Conservation (phyloP, 306 rosid genomes). For the Chamaecrista fasciculata region DNA sequence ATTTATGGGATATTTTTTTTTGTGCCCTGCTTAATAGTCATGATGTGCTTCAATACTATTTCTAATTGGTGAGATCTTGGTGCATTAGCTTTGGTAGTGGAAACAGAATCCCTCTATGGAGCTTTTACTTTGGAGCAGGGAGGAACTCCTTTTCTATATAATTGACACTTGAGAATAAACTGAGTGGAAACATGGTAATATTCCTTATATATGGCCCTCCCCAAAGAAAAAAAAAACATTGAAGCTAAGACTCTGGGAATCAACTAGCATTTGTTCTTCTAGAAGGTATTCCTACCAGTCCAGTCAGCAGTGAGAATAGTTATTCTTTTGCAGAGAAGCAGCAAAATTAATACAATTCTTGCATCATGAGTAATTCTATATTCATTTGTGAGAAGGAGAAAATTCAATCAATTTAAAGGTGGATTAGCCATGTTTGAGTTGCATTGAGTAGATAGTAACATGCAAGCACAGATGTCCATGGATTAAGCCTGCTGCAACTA, state of each 20-base stretch:
- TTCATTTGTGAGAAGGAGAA: slow-evolving; percentile 12
- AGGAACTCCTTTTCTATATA: slow-evolving; percentile 33
- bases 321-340: slow-evolving; percentile 20
- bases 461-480: neutral
- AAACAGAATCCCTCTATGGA: slow-evolving; percentile 37
- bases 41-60: slow-evolving; percentile 9
- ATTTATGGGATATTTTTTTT: slow-evolving; percentile 8
- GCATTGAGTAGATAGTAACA: neutral
- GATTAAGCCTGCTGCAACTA: neutral
- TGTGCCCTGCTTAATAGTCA: slow-evolving; percentile 26
- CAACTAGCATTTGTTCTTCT: slow-evolving; percentile 15
- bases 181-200: slow-evolving; percentile 38
- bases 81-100: slow-evolving; percentile 32
- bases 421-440: neutral
- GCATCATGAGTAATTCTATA: slow-evolving; percentile 22
- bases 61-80: slow-evolving; percentile 26
- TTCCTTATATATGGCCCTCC: slow-evolving; percentile 36
- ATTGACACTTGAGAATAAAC: slow-evolving; percentile 35
- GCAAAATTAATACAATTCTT: slow-evolving; percentile 18
- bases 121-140: neutral
- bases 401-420: slow-evolving; percentile 3
- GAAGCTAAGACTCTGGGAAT: slow-evolving; percentile 26
- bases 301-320: slow-evolving; percentile 20
- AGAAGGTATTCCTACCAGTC: slow-evolving; percentile 16
- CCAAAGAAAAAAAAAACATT: neutral